A percentile compares a stretch with the other conserved stretches of the same genome.
Evolutionary conservation across 2,329 filamentous ascomycete genomes (phyloP).

Genomic region (Ceratocystis destructans): DNA sequence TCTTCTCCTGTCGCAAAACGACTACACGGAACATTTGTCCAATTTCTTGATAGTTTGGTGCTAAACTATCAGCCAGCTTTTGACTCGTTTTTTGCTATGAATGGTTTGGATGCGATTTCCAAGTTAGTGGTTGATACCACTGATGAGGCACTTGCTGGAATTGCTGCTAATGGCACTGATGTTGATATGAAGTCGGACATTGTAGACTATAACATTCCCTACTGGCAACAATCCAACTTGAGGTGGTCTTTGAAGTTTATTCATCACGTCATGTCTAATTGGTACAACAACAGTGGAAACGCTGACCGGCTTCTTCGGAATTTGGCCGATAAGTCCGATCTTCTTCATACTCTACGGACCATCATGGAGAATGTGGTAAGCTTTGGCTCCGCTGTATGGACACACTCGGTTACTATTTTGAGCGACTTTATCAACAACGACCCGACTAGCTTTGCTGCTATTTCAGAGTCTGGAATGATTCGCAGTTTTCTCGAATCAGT

Average conservation of each 20-base stretch:
- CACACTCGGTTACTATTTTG: slow-evolving; percentile 77
- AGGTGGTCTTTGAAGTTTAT: slow-evolving; percentile 94
- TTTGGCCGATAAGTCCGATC: slow-evolving; percentile 78
- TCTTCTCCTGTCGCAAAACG: slow-evolving; percentile 70
- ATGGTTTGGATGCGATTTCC: slow-evolving; percentile 82
- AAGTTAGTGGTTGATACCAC: slow-evolving; percentile 73
- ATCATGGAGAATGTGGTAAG: slow-evolving; percentile 67
- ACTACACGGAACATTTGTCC: slow-evolving; percentile 69
- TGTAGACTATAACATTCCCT: slow-evolving; percentile 88
- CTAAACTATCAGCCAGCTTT: slow-evolving; percentile 78
- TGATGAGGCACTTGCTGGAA: slow-evolving; percentile 50
- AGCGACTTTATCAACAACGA: slow-evolving; percentile 98
- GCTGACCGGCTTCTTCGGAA: slow-evolving; percentile 85
- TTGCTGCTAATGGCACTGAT: slow-evolving; percentile 59
- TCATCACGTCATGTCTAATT: slow-evolving; percentile 84
- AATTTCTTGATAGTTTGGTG: slow-evolving; percentile 78
- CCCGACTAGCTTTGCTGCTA: slow-evolving; percentile 90
- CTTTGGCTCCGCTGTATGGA: slow-evolving; percentile 93
- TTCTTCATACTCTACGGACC: slow-evolving; percentile 63
- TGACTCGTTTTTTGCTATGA: slow-evolving; percentile 63
- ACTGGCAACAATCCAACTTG: slow-evolving; percentile 82
- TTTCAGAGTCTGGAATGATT: slow-evolving; percentile 85
- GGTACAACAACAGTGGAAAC: slow-evolving; percentile 54
- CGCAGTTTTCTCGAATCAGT: slow-evolving; percentile 74
- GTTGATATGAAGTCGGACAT: slow-evolving; percentile 57